phyloP scores from a whole-genome alignment of 352 stramenopile species.

The Pythium folliculosum region DNA sequence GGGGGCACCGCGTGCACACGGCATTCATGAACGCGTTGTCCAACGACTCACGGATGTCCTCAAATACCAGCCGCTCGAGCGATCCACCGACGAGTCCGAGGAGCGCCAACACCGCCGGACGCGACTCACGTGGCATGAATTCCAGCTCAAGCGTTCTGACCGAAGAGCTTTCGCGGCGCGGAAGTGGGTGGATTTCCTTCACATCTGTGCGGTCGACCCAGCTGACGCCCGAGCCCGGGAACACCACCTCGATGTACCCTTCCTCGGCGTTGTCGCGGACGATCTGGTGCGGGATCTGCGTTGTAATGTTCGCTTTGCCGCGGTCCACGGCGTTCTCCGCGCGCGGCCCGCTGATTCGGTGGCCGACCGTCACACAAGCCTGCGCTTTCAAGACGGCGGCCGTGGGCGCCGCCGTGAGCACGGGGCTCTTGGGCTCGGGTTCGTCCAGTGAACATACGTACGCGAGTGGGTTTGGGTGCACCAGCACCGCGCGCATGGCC shows the following conservation, averaged over 20 bases:
- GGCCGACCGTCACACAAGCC: background rate
- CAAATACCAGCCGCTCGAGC: background rate
- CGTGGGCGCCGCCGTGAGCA: background rate
- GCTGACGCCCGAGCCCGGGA: background rate
- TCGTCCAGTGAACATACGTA: conserved; percentile 2
- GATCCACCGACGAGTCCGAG: background rate
- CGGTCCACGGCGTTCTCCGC: background rate
- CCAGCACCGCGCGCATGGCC: background rate
- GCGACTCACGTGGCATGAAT: too few species aligned
- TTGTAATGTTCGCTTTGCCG: background rate
- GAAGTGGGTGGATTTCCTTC: background rate
- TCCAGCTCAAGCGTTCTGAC: too few species aligned
- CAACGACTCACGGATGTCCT: too few species aligned
- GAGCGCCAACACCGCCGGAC: background rate
- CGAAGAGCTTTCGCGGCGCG: too few species aligned
- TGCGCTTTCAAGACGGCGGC: background rate
- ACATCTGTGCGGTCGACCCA: background rate
- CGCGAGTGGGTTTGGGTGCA: conserved; percentile 1
- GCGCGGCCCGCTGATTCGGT: background rate
- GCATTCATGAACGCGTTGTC: background rate
- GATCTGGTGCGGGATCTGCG: background rate
- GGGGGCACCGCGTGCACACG: background rate
- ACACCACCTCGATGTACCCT: conserved; percentile 2
- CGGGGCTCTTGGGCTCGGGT: background rate
- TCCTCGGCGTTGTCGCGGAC: background rate